Conservation (phyloP, 495 filamentous ascomycete genomes). For the Endocarpon pusillum region DNA sequence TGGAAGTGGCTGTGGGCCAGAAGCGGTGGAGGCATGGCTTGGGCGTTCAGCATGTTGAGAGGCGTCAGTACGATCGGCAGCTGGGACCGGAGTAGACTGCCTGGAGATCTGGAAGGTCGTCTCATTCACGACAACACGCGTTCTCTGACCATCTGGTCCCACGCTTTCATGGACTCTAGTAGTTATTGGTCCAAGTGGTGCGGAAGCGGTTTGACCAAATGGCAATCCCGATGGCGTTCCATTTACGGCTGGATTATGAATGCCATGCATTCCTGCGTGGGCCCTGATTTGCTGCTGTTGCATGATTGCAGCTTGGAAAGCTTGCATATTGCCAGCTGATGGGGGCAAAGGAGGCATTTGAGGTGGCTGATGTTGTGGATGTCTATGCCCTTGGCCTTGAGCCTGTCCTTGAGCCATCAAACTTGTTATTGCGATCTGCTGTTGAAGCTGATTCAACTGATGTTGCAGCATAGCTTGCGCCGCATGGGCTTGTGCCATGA, state of each 20-base stretch:
- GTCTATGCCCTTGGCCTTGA: slow-evolving; percentile 4
- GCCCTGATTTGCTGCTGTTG: slow-evolving; percentile 18
- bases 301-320: slow-evolving; percentile 12
- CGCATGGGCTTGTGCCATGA: too few relatives aligned
- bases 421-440: too few relatives aligned
- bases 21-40: neutral
- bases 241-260: neutral
- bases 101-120: too few relatives aligned
- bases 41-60: slow-evolving; percentile 5
- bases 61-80: slow-evolving; percentile 3
- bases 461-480: too few relatives aligned
- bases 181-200: too few relatives aligned
- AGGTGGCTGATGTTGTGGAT: slow-evolving; percentile 6
- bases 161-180: slow-evolving; percentile 2
- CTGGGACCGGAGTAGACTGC: slow-evolving; percentile 3
- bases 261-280: slow-evolving; percentile 5
- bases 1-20: neutral
- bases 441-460: too few relatives aligned
- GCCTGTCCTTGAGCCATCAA: slow-evolving; percentile 3
- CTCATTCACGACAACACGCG: slow-evolving; percentile 3
- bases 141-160: slow-evolving; percentile 4
- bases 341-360: slow-evolving; percentile 7
- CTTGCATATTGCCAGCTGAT: too few relatives aligned
- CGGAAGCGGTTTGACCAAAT: too few relatives aligned
- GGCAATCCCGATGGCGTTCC: too few relatives aligned